These are phyloP conservation scores for Euphrasia confusa DNA, from an alignment of 257 asterid species.

Conservation along the genomic window DNA sequence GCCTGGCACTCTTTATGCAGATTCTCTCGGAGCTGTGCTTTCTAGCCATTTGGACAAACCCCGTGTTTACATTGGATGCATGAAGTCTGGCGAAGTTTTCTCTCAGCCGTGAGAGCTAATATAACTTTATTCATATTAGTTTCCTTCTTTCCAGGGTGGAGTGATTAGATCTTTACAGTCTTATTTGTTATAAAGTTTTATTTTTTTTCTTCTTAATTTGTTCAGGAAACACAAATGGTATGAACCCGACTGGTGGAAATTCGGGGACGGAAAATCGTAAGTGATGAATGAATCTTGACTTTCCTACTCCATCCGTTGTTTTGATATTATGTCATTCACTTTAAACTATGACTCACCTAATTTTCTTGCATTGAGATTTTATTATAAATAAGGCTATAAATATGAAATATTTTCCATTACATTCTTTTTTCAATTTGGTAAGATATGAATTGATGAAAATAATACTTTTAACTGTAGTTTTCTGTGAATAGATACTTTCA, in stretches of 20 bases:
- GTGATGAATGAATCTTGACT: conserved; percentile 28
- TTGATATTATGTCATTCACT: conserved; percentile 3
- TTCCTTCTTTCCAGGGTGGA: conserved; percentile 19
- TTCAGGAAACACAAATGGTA: conserved; percentile 80
- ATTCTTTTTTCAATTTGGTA: background rate
- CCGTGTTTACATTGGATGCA: conserved; percentile 80
- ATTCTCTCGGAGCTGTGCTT: conserved; percentile 72
- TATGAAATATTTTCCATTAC: background rate
- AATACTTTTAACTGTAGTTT: background rate
- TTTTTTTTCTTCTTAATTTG: conserved; percentile 1
- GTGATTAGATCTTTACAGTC: conserved; percentile 15
- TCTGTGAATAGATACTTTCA: conserved; percentile 57
- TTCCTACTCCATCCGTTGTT: conserved; percentile 13
- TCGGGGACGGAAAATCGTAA: conserved; percentile 92
- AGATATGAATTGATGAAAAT: conserved; percentile 1
- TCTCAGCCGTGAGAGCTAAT: conserved; percentile 50
- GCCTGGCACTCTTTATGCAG: conserved; percentile 32
- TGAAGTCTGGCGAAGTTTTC: conserved; percentile 93
- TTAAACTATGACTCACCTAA: too few relatives aligned
- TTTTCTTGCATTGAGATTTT: too few relatives aligned
- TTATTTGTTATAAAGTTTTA: background rate
- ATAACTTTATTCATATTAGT: background rate
- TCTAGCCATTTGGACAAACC: conserved; percentile 71
- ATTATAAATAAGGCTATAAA: background rate
- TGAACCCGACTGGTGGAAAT: conserved; percentile 98